phyloP scores from a whole-genome alignment of 805 yeast genomes.

The Kuraishia capsulata region DNA sequence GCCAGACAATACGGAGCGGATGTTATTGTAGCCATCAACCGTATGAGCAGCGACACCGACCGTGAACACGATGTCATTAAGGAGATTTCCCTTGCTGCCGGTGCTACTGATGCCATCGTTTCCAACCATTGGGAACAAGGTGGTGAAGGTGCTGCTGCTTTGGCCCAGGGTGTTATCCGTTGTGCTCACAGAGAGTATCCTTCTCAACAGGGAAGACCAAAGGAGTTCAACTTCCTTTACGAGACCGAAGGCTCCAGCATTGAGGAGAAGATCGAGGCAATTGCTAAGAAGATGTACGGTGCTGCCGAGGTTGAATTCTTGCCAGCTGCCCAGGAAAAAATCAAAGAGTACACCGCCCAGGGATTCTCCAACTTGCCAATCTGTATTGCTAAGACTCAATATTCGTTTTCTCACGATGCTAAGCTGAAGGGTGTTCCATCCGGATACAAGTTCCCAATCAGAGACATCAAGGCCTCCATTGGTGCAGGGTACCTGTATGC shows the following conservation, averaged over 20 bases:
- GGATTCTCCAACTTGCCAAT: conserved; percentile 89
- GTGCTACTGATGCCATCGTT: conserved; percentile 71
- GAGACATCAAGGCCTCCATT: conserved; percentile 87
- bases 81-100: conserved; percentile 63
- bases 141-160: conserved; percentile 69
- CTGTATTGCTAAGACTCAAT: conserved; percentile 96
- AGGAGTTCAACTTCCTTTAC: conserved; percentile 46
- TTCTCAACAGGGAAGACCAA: conserved; percentile 5
- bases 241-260: conserved; percentile 56
- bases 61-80: conserved; percentile 62
- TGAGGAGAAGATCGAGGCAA: conserved; percentile 68
- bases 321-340: conserved; percentile 73
- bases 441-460: conserved; percentile 87
- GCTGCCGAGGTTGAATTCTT: conserved; percentile 77
- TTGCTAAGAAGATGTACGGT: conserved; percentile 89
- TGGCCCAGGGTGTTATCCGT: conserved; percentile 62
- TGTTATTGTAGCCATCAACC: conserved; percentile 76
- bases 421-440: conserved; percentile 89
- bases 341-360: conserved; percentile 73
- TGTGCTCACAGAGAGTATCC: conserved; percentile 36
- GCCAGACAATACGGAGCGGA: conserved; percentile 68
- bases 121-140: conserved; percentile 87
- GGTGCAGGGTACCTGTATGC: conserved; percentile 98
- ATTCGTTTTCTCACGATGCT: conserved; percentile 92
- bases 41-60: conserved; percentile 64